Evolutionary conservation across 352 stramenopile genomes (phyloP).

Genomic region (Phytopythium helicoides): DNA sequence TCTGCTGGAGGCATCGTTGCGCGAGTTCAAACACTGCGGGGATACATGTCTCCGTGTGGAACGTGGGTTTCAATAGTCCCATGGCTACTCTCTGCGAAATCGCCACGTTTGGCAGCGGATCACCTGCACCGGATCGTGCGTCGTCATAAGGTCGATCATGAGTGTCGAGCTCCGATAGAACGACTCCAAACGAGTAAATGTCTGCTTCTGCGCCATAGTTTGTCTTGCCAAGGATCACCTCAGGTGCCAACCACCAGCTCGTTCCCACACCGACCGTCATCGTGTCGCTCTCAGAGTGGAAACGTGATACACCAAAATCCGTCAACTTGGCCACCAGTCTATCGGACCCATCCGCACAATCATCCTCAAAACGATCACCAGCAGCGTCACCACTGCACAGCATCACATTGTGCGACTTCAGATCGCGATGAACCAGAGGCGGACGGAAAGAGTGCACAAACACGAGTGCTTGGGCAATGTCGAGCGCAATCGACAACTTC

Average conservation of each 20-base stretch:
- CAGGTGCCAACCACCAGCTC: constrained; percentile 36
- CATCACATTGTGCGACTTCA: constrained; percentile 50
- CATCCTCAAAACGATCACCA: too few relatives aligned
- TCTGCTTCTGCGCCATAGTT: constrained; percentile 29
- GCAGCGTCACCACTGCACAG: constrained; percentile 15
- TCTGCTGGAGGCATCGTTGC: constrained; percentile 23
- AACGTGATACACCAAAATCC: constrained; percentile 41
- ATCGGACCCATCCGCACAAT: background rate
- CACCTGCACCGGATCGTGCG: constrained; percentile 8
- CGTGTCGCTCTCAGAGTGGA: constrained; percentile 32
- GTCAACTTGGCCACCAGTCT: constrained; percentile 36
- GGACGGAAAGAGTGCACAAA: constrained; percentile 40
- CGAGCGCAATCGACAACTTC: constrained; percentile 33
- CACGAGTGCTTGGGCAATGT: constrained; percentile 34
- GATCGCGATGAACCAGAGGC: constrained; percentile 32
- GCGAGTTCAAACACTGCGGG: constrained; percentile 24
- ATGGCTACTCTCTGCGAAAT: constrained; percentile 33
- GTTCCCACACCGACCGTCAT: too few relatives aligned
- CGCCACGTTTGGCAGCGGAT: constrained; percentile 27
- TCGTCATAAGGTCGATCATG: constrained; percentile 45
- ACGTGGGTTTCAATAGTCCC: constrained; percentile 21
- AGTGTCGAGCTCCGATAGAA: constrained; percentile 48
- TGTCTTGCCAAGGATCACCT: constrained; percentile 34
- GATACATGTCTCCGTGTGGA: constrained; percentile 20
- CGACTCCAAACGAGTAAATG: constrained; percentile 45